Evolutionary conservation across 2,329 filamentous ascomycete species (phyloP).

Genomic region (Trichophyton simii): DNA sequence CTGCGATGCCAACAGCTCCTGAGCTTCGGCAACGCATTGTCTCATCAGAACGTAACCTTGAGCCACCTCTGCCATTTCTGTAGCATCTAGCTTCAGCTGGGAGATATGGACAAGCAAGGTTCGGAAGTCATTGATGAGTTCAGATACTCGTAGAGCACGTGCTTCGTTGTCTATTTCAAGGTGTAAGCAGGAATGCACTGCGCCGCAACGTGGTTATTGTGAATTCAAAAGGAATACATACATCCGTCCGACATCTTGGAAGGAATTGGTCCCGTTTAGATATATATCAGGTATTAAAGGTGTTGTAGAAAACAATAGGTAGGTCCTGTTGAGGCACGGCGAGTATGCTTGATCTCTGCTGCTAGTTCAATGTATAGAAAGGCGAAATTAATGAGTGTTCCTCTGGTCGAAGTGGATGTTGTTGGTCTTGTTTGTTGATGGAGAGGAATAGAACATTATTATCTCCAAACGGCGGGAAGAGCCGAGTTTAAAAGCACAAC

Average conservation of each 20-base stretch:
- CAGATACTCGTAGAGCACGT: conserved; percentile 49
- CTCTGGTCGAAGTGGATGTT: not conserved
- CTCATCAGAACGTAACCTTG: conserved; percentile 48
- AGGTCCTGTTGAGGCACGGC: not conserved
- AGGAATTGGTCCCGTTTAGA: conserved; percentile 6
- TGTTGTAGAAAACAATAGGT: not conserved
- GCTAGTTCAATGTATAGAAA: not conserved
- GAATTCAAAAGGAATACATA: conserved; percentile 25
- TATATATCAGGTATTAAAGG: conserved; percentile 5
- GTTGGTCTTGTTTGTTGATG: not conserved
- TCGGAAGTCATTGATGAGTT: conserved; percentile 53
- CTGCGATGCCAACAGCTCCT: conserved; percentile 41
- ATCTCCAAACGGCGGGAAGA: conserved; percentile 3
- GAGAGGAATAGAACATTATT: conserved; percentile 1
- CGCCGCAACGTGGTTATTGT: not conserved
- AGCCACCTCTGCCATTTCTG: conserved; percentile 45
- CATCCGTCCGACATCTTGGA: conserved; percentile 44
- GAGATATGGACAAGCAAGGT: conserved; percentile 48
- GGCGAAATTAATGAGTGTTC: not conserved
- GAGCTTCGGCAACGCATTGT: conserved; percentile 44
- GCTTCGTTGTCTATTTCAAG: conserved; percentile 47
- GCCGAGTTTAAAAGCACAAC: conserved; percentile 6
- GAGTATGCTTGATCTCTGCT: not conserved
- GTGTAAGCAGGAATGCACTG: not conserved
- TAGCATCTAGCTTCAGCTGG: conserved; percentile 39